Evolutionary conservation across 1,139 yeast genomes (phyloP).

Genomic region (Ogataea hybrid): DNA sequence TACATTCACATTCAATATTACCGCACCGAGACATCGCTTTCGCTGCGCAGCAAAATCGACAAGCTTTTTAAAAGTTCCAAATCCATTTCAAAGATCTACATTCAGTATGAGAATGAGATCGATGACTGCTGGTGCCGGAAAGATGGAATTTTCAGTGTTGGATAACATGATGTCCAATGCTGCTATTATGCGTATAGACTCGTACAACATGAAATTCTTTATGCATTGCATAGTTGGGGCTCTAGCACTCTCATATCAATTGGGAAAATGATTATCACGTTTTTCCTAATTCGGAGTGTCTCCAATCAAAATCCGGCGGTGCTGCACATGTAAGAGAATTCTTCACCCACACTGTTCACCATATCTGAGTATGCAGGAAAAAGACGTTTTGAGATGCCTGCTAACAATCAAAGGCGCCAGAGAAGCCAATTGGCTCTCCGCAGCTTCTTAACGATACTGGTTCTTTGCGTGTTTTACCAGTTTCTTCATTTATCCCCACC

Average conservation of each 20-base stretch:
- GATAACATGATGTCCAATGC: not conserved
- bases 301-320: not conserved
- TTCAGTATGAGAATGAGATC: constrained; percentile 55
- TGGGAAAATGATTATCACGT: not conserved
- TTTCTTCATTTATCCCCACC: too few species aligned
- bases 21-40: constrained; percentile 46
- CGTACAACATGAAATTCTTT: not conserved
- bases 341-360: too few species aligned
- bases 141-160: constrained; percentile 27
- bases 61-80: constrained; percentile 26
- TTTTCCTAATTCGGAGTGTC: not conserved
- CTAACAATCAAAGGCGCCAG: too few species aligned
- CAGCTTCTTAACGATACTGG: too few species aligned
- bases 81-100: constrained; percentile 39
- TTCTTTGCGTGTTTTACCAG: not conserved
- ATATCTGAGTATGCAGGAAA: too few species aligned
- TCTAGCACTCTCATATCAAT: not conserved
- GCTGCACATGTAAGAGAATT: too few species aligned
- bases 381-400: too few species aligned
- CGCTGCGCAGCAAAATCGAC: constrained; percentile 42
- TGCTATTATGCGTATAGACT: not conserved
- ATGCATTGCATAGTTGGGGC: too few species aligned
- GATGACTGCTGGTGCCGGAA: constrained; percentile 57
- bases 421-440: too few species aligned
- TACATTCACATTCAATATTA: constrained; percentile 53